These are phyloP conservation scores for Pseudohalonectria lignicola DNA, from an alignment of 2,329 filamentous ascomycete species.

Conservation along the genomic window DNA sequence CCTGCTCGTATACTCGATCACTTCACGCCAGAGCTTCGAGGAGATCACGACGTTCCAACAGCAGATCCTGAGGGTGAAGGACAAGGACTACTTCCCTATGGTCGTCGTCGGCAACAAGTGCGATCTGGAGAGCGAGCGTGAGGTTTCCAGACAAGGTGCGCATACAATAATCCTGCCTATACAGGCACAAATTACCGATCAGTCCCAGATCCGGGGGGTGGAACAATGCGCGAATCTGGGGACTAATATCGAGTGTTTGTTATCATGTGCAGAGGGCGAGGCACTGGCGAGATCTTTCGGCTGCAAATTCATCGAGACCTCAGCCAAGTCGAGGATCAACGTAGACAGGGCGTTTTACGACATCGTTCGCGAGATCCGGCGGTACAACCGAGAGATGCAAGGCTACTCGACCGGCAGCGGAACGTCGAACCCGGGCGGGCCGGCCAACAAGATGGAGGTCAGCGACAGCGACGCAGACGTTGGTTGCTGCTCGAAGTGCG, in stretches of 20 bases:
- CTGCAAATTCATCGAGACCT: slow-evolving; percentile 99
- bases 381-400: slow-evolving; percentile 97
- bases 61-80: slow-evolving; percentile 96
- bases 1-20: slow-evolving; percentile 96
- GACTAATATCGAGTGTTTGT: no score
- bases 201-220: no score
- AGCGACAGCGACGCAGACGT: slow-evolving; percentile 55
- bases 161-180: no score
- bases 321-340: slow-evolving; percentile 94
- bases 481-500: slow-evolving; percentile 78
- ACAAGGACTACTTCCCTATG: slow-evolving; percentile 99
- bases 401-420: slow-evolving; percentile 66
- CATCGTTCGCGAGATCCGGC: slow-evolving; percentile 92
- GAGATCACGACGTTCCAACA: slow-evolving; percentile 98
- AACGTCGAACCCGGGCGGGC: slow-evolving; percentile 49
- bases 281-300: slow-evolving; percentile 75
- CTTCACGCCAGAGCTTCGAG: slow-evolving; percentile 91
- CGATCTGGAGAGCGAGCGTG: slow-evolving; percentile 87
- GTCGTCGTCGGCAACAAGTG: slow-evolving; percentile 99
- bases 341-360: slow-evolving; percentile 99
- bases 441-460: slow-evolving; percentile 67
- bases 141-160: slow-evolving; percentile 85
- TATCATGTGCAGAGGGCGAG: slow-evolving; percentile 62
- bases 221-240: no score
- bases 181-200: no score